These are phyloP conservation scores for Zopfochytrium polystomum DNA, from an alignment of 371 early-diverging fungal genomes.

Conservation along the genomic window DNA sequence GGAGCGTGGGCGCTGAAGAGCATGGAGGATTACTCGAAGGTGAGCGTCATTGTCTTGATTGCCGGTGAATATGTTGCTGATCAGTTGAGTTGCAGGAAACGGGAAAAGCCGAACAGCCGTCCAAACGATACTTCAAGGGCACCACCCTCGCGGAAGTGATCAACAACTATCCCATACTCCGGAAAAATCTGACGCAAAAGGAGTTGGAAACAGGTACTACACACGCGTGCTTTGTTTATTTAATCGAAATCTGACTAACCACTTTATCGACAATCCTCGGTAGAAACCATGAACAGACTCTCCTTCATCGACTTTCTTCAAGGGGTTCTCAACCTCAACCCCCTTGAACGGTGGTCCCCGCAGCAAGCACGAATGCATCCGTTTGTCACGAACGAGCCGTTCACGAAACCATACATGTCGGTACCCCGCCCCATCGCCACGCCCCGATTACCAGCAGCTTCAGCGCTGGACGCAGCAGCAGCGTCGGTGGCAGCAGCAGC, in stretches of 20 bases:
- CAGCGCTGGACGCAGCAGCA: not conserved
- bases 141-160: slow-evolving; percentile 77
- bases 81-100: slow-evolving; percentile 50
- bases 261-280: not conserved
- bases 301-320: slow-evolving; percentile 84
- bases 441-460: not conserved
- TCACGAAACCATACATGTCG: slow-evolving; percentile 42
- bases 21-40: slow-evolving; percentile 72
- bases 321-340: slow-evolving; percentile 84
- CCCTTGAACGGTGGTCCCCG: slow-evolving; percentile 90
- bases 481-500: not conserved
- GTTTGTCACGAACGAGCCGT: slow-evolving; percentile 87
- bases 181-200: slow-evolving; percentile 56
- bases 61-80: not conserved
- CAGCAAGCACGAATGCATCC: slow-evolving; percentile 91
- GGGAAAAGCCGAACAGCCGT: slow-evolving; percentile 69
- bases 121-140: slow-evolving; percentile 83
- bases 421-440: slow-evolving; percentile 8
- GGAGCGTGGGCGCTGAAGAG: slow-evolving; percentile 70
- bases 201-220: slow-evolving; percentile 70
- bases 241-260: not conserved
- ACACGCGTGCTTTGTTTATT: not conserved
- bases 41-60: slow-evolving; percentile 9
- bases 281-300: slow-evolving; percentile 64
- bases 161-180: slow-evolving; percentile 66